Percentiles rank a stretch among this genome's conserved stretches.
phyloP scores from a whole-genome alignment of 208 protist species.

The Novymonas esmeraldas region DNA sequence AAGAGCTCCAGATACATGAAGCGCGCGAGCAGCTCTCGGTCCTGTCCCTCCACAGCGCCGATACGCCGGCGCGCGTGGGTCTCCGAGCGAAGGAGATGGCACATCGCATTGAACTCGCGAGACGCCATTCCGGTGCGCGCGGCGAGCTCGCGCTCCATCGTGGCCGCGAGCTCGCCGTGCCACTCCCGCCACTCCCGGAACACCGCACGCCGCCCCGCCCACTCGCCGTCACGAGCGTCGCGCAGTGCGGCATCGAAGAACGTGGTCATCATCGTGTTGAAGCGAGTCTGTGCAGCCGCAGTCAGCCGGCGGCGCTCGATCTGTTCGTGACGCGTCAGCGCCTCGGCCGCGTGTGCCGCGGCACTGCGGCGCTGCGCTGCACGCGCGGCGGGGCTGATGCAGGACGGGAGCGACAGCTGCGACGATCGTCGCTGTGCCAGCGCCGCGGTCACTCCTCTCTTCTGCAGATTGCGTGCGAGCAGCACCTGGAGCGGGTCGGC shows the following conservation, averaged over 20 bases:
- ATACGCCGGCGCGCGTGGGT: conserved; percentile 8
- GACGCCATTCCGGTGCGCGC: conserved; percentile 8
- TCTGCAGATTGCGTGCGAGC: conserved; percentile 18
- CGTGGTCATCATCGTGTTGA: not conserved
- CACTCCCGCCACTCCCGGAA: conserved; percentile 25
- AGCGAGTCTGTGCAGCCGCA: not conserved
- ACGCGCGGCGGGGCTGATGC: not conserved
- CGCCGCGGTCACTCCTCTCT: not conserved
- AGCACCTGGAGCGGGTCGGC: conserved; percentile 22
- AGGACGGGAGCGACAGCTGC: not conserved
- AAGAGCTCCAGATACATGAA: conserved; percentile 16
- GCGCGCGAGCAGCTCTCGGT: conserved; percentile 18
- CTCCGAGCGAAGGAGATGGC: conserved; percentile 15
- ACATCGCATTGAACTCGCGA: conserved; percentile 13
- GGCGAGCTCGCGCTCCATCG: conserved; percentile 2
- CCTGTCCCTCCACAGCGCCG: conserved; percentile 8
- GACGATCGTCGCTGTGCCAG: not conserved
- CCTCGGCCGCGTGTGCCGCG: not conserved
- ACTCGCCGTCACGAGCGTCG: not conserved
- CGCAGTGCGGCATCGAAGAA: not conserved
- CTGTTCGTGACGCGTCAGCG: not conserved
- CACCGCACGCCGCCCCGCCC: conserved; percentile 5
- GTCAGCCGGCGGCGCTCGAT: conserved; percentile 5
- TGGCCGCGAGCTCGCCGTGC: not conserved
- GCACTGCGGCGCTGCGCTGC: not conserved